phyloP scores from a whole-genome alignment of 306 rosid species.

The Gleditsia sinensis region DNA sequence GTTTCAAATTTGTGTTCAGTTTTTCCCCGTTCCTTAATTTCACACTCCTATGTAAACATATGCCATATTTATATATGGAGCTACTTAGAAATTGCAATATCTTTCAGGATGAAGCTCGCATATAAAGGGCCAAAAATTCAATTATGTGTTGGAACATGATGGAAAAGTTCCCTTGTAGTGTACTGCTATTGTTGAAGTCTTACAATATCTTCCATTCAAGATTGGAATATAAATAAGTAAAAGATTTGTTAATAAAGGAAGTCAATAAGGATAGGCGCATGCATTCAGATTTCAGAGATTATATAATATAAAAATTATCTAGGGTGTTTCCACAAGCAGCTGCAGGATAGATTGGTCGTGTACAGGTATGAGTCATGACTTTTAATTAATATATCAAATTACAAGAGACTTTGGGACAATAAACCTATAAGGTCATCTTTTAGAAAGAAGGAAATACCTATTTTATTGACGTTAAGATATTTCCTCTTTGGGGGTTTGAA shows the following conservation, averaged over 20 bases:
- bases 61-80: constrained; percentile 11
- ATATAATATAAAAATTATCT: neutral
- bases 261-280: neutral
- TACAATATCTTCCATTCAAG: neutral
- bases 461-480: neutral
- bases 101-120: constrained; percentile 21
- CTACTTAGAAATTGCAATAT: constrained; percentile 4
- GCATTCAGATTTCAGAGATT: neutral
- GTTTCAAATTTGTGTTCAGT: constrained; percentile 8
- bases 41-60: constrained; percentile 29
- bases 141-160: neutral
- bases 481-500: constrained; percentile 1
- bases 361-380: neutral
- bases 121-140: constrained; percentile 1
- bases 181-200: neutral
- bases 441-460: neutral
- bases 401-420: neutral
- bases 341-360: neutral
- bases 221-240: constrained; percentile 1
- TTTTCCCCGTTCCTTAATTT: constrained; percentile 1
- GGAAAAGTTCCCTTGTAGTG: neutral
- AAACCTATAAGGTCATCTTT: neutral
- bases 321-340: constrained; percentile 8
- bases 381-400: neutral
- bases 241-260: neutral